Base-by-base conservation (phyloP, 441 rosid genomes). In the Euphorbia celastroides region DNA sequence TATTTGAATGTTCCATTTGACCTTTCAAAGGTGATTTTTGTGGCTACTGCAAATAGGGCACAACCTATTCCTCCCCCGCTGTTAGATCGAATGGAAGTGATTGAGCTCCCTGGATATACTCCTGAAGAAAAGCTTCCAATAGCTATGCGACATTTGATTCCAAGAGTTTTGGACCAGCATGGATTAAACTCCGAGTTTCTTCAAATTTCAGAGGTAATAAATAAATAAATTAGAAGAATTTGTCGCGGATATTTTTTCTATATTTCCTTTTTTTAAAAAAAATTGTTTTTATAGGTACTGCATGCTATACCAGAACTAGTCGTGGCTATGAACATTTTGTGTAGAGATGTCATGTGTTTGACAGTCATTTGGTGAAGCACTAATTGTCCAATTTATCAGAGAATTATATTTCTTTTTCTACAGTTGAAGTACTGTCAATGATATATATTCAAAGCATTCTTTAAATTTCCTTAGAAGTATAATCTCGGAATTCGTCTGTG, bases 61-160 rank as follows among this genome's bases (percentile, higher is more conserved):
- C 96, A 92, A 77, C 99, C 96, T 68, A 90, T 95, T 72, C 97
- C 99, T 72, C 94, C 99, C 20, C 84, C 99, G 44, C 93, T 95
- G 46, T 79, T 88, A 64, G 99, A 95, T 78, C 86, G 98, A 82
- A 92, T 95, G 99, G 98, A 95, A 82, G 90, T 90, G 61, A 92
- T 95, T 71, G 99, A 95, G 80, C 85, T 95, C 63, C 98, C 99
- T 69, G 99, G 98, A 58, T 95, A 95, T 80, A 92, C 97, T 16
- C 92, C 85, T 66, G 99, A 92, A 76, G 98, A 95, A 79, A 95
- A 95, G 82, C 96, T 92, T 62, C 83, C 74, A 77, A 95, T 92
- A 80, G 94, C 98, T 58, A 86, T 88, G 88, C 84, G 75, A 36
- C 93, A 92, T 87, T 80, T 95, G 77, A 87, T 95, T 78, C 99